Evolutionary conservation across 2,329 filamentous ascomycete genomes (phyloP).

Genomic region (Diaporthe sp.): DNA sequence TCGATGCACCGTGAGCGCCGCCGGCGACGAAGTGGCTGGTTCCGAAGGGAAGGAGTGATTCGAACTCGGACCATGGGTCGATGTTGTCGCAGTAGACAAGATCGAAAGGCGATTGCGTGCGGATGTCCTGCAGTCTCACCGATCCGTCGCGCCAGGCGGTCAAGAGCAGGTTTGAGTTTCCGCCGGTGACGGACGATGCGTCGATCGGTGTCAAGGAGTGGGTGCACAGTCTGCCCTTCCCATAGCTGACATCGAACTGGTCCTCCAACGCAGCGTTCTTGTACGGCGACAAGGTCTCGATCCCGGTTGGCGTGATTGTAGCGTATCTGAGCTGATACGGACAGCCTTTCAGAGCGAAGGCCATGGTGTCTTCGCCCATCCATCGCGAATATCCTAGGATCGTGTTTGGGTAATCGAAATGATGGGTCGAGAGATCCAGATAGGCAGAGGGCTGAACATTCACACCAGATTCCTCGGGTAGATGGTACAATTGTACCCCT

Average conservation of each 20-base stretch:
- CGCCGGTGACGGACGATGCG: slow-evolving; percentile 48
- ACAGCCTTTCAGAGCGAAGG: slow-evolving; percentile 59
- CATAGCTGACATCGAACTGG: slow-evolving; percentile 46
- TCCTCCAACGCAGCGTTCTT: slow-evolving; percentile 49
- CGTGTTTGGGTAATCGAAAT: slow-evolving; percentile 38
- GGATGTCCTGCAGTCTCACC: slow-evolving; percentile 61
- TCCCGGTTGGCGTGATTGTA: slow-evolving; percentile 60
- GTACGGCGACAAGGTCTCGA: slow-evolving; percentile 53
- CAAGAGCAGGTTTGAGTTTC: slow-evolving; percentile 58
- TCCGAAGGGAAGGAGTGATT: slow-evolving; percentile 64
- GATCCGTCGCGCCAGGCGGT: slow-evolving; percentile 69
- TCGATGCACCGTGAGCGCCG: slow-evolving; percentile 56
- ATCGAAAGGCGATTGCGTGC: slow-evolving; percentile 62
- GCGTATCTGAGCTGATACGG: slow-evolving; percentile 60
- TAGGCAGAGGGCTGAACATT: slow-evolving; percentile 42
- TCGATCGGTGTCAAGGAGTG: slow-evolving; percentile 62
- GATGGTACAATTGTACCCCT: slow-evolving; percentile 52
- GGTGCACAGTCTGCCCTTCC: slow-evolving; percentile 47
- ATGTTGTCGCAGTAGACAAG: slow-evolving; percentile 67
- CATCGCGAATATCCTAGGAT: slow-evolving; percentile 57
- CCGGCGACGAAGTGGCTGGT: slow-evolving; percentile 65
- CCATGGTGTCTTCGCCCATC: slow-evolving; percentile 60
- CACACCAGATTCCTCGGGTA: slow-evolving; percentile 42
- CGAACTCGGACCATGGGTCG: slow-evolving; percentile 60
- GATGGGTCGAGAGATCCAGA: slow-evolving; percentile 43